Evolutionary conservation across 495 filamentous ascomycete species (phyloP).

Genomic region (Podospora conica): DNA sequence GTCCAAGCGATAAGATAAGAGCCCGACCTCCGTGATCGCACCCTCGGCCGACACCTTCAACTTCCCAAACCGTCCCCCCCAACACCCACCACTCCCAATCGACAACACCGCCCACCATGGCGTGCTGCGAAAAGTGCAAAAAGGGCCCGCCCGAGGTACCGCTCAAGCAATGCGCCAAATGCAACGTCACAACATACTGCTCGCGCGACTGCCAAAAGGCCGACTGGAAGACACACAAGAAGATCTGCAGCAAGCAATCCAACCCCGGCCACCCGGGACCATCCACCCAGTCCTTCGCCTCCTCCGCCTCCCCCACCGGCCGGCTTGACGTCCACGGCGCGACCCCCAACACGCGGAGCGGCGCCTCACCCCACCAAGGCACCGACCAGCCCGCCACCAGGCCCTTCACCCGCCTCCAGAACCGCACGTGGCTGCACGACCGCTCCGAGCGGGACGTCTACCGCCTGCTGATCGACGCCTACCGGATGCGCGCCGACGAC

Average conservation of each 20-base stretch:
- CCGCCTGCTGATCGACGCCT: constrained; percentile 42
- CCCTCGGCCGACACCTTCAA: not conserved
- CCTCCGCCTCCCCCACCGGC: not conserved
- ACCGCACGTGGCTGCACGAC: constrained; percentile 33
- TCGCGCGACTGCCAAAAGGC: constrained; percentile 41
- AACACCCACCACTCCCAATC: not conserved
- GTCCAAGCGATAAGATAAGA: not conserved
- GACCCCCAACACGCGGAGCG: no score
- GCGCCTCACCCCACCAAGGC: constrained; percentile 2
- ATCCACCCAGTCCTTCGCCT: no score
- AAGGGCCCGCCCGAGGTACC: constrained; percentile 9
- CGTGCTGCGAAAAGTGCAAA: constrained; percentile 9
- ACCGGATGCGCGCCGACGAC: constrained; percentile 42
- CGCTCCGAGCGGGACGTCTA: constrained; percentile 38
- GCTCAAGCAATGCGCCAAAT: constrained; percentile 37
- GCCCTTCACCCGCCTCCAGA: constrained; percentile 28
- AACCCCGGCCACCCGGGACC: not conserved
- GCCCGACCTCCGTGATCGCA: not conserved
- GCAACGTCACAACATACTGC: constrained; percentile 39
- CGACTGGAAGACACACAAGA: constrained; percentile 43
- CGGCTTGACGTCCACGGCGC: no score
- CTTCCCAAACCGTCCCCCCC: not conserved
- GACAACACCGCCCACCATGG: not conserved
- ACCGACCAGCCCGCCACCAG: constrained; percentile 9
- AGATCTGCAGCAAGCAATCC: constrained; percentile 21